These are phyloP conservation scores for Umbilicaria muhlenbergii DNA, from an alignment of 495 filamentous ascomycete genomes.

Conservation along the genomic window DNA sequence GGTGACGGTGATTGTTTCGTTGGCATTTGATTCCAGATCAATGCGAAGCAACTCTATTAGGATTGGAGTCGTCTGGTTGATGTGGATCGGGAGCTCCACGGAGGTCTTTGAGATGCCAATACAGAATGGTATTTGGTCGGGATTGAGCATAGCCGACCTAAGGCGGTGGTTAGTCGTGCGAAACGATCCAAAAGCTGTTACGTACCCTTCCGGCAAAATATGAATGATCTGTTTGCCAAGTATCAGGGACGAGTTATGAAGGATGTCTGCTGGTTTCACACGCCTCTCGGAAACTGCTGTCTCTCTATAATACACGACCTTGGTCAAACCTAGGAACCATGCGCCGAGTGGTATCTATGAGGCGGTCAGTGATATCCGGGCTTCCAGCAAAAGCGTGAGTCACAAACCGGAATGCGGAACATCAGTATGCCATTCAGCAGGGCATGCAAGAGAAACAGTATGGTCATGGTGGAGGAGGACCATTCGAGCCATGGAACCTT, in stretches of 20 bases:
- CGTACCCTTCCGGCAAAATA: conserved; percentile 86
- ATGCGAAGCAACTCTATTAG: conserved; percentile 71
- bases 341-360: conserved; percentile 44
- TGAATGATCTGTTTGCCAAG: conserved; percentile 92
- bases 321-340: conserved; percentile 51
- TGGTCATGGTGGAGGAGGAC: conserved; percentile 51
- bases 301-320: conserved; percentile 76
- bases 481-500: conserved; percentile 94
- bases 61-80: conserved; percentile 83
- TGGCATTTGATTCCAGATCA: conserved; percentile 62
- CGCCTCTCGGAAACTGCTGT: conserved; percentile 75
- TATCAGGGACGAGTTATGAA: conserved; percentile 83
- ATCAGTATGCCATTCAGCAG: conserved; percentile 69
- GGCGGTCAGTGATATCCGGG: conserved; percentile 16
- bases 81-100: conserved; percentile 63
- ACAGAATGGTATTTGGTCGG: conserved; percentile 60
- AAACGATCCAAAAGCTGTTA: conserved; percentile 2
- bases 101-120: conserved; percentile 43
- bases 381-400: conserved; percentile 1
- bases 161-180: conserved; percentile 13
- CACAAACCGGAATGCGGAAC: conserved; percentile 69
- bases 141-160: conserved; percentile 77
- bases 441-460: conserved; percentile 50
- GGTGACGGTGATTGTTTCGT: conserved; percentile 61
- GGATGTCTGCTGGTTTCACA: conserved; percentile 71